phyloP scores from a whole-genome alignment of 805 yeast genomes.

The Martiniozyma abietophila region DNA sequence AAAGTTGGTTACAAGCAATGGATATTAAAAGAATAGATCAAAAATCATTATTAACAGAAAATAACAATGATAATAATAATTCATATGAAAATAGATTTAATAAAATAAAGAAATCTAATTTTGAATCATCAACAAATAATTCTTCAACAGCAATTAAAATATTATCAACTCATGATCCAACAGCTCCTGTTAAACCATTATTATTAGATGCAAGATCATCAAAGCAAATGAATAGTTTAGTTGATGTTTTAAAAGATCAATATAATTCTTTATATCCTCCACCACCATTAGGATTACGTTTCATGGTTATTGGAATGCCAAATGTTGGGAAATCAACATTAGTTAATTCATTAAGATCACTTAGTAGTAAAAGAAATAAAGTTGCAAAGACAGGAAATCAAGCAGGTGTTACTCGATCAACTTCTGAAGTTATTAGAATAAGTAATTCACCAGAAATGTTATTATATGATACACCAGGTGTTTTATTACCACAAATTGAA shows the following conservation, averaged over 20 bases:
- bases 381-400: conserved; percentile 80
- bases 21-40: no score
- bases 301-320: conserved; percentile 89
- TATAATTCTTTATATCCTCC: conserved; percentile 44
- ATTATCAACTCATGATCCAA: no score
- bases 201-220: conserved; percentile 35
- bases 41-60: no score
- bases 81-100: no score
- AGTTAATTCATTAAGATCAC: conserved; percentile 56
- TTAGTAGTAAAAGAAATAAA: conserved; percentile 30
- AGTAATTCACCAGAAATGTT: conserved; percentile 52
- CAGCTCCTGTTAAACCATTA: no score
- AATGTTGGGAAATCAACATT: conserved; percentile 94
- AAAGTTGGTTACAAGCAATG: no score
- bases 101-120: no score
- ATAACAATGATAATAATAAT: no score
- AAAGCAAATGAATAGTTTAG: conserved; percentile 30
- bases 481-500: conserved; percentile 66
- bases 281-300: conserved; percentile 75
- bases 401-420: conserved; percentile 82
- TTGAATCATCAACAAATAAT: no score
- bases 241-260: conserved; percentile 38
- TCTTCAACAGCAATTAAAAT: no score
- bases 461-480: conserved; percentile 90
- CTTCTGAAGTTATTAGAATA: conserved; percentile 68